Conservation (phyloP, 2,329 filamentous ascomycete genomes). For the Cladophialophora chaetospira region DNA sequence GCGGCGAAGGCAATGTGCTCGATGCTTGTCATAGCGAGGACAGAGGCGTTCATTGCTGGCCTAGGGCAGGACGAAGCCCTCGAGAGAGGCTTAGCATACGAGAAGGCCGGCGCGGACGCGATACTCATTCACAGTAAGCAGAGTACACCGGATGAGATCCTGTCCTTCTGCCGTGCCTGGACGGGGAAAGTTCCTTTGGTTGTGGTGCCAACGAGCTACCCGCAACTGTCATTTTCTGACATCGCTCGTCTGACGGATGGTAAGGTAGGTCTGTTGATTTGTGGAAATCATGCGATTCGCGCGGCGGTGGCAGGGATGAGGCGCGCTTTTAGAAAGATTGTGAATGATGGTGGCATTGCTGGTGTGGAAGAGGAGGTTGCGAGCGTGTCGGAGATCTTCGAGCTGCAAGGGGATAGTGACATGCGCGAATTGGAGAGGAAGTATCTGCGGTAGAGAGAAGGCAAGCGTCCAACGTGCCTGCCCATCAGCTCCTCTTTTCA, state of each 20-base stretch:
- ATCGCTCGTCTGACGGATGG: slow-evolving; percentile 1
- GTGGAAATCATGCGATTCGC: slow-evolving; percentile 2
- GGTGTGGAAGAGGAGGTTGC: slow-evolving; percentile 19
- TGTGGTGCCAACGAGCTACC: slow-evolving; percentile 23
- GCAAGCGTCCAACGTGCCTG: too few relatives aligned
- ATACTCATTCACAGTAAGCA: slow-evolving; percentile 24
- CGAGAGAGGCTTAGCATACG: slow-evolving; percentile 9
- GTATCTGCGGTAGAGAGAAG: too few relatives aligned
- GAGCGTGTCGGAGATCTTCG: slow-evolving; percentile 16
- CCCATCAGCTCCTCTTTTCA: too few relatives aligned
- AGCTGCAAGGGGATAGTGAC: slow-evolving; percentile 15
- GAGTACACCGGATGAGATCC: slow-evolving; percentile 19
- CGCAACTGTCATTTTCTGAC: slow-evolving; percentile 16
- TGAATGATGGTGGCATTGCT: slow-evolving; percentile 12
- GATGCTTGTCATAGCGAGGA: slow-evolving; percentile 20
- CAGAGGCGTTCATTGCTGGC: slow-evolving; percentile 21
- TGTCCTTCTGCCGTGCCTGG: slow-evolving; percentile 21
- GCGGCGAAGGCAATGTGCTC: slow-evolving; percentile 15
- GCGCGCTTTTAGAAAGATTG: slow-evolving; percentile 7
- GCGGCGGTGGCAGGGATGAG: slow-evolving; percentile 7
- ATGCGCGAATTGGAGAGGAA: slow-evolving; percentile 18
- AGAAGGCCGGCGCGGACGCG: slow-evolving; percentile 20
- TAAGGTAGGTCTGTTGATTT: slow-evolving; percentile 23
- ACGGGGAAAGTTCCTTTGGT: slow-evolving; percentile 18
- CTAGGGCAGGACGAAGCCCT: slow-evolving; percentile 17